Base-by-base conservation (phyloP, 768 basidiomycete genomes). In the Polyporus arcularius region DNA sequence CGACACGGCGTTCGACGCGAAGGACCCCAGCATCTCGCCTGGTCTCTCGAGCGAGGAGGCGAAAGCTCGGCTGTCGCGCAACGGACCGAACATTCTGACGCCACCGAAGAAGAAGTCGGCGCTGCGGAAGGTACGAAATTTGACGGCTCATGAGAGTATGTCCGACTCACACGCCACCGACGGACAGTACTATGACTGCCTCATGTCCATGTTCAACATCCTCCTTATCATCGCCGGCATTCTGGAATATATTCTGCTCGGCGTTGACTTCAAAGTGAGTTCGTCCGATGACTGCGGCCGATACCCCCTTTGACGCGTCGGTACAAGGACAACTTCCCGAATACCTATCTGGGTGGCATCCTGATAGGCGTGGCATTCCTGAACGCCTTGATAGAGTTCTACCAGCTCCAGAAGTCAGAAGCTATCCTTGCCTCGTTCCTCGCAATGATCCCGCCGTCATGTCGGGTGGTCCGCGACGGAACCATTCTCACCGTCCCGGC, bases 361-460 rank as follows among this genome's bases (percentile, higher is more conserved):
- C 76, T 88, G 59, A 87, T 88, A 55, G 76, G 75, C 21, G 86
- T 88, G 21, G 86, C 87, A 15, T 86, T 89, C 71, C 71, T 88
- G 58, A 89, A 89, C 64, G 87, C 86, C 6, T 81, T 81, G 63
- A 87, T 89, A 69, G 87, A 89, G 70, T 89, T 85, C 70, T 79
- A 76, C 68, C 87, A 89, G 75, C 79, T 88, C 32, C 87, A 89
- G 73, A 89, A 88, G 67, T 87, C 86, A 9, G 87, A 88, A 68
- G 85, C 86, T 41, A 89, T 89, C 65, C 77, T 89, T 4, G 86
- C 86, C 4, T 86, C 85, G 2, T 89, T 89, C 75, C 75, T 89
- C 38, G 87, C 87, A 10, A 85, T 89, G 85, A 89, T 89, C 52
- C 87, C 87, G 15, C 87, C 87, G 0, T 78, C 84, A 8, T 88